Evolutionary conservation across 2,329 filamentous ascomycete genomes (phyloP), one percentile per base, ranked within the genome.

Genomic region (Apiospora malaysiana): DNA sequence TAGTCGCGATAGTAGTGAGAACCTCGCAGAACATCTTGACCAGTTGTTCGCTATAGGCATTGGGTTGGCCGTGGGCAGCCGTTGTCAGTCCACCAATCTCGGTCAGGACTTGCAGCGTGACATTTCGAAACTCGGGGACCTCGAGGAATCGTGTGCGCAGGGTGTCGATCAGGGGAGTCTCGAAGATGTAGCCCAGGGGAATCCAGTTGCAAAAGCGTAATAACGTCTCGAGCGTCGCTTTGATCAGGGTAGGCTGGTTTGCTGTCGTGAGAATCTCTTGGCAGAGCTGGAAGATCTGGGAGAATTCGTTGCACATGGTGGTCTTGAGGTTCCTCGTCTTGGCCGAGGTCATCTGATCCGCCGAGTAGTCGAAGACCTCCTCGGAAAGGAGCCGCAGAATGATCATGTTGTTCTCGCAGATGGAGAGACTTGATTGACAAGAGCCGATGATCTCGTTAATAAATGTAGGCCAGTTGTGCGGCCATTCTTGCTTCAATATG

Each of bases 331-430:
- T 97, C 78, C 95, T 91, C 51, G 95, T 97, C 87, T 99, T 99
- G 71, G 93, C 90, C 47, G 95, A 98, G n/a, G 96, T 99, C 95
- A 99, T 98, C 82, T 98, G 94, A 80, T 99, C 96, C 74, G 95
- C 94, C 1, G 96, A 99, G 83, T 97, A 99, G 85, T 99, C 96
- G 79, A 99, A 99, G 47, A 99, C 95, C 82, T 99, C 96, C 82
- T 99, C 96, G 8, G 96, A 99, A 65, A 99, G 89, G 77, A 99
- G 86, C 72, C 96, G 92, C 76, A 99, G 89, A 77, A 99, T 98
- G 74, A 94, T 94, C 96, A 99, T 99, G 87, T 99, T 99, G 86
- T 99, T 99, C 85, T 99, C 96, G 89, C 97, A 99, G 77, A 99
- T 97, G 47, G 95, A 96, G 69, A 99, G 87, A 83, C 93, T 98